Conservation (phyloP, 2,329 filamentous ascomycete genomes). For the Botryotinia convoluta region DNA sequence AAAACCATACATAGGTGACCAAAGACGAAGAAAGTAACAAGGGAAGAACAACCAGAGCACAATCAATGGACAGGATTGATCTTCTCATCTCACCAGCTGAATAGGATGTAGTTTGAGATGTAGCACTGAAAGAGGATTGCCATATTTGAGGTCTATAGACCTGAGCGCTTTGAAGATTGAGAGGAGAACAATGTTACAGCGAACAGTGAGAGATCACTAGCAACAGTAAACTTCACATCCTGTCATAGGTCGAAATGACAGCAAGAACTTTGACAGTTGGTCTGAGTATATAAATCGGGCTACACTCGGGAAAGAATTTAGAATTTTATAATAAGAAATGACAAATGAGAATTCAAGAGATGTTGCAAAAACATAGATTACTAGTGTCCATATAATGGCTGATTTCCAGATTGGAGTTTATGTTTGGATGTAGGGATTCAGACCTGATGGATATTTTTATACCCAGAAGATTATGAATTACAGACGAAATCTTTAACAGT, state of each 20-base stretch:
- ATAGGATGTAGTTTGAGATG: background rate
- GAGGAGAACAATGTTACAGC: too few relatives aligned
- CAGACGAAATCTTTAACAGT: too few relatives aligned
- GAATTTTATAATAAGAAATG: background rate
- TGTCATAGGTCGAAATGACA: background rate
- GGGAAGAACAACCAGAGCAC: too few relatives aligned
- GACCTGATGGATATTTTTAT: background rate
- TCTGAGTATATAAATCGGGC: background rate
- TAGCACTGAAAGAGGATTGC: background rate
- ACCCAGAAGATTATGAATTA: rapidly evolving
- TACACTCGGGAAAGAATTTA: rapidly evolving
- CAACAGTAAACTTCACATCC: rapidly evolving
- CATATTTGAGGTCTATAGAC: background rate
- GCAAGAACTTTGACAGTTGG: background rate
- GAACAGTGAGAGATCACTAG: background rate
- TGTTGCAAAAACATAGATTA: background rate
- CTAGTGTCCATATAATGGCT: rapidly evolving
- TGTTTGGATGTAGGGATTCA: background rate
- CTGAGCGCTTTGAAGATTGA: too few relatives aligned
- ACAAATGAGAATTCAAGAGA: background rate
- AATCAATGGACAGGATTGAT: too few relatives aligned
- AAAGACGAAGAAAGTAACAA: too few relatives aligned
- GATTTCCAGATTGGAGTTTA: rapidly evolving
- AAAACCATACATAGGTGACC: background rate
- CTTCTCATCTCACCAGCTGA: background rate